Percentiles rank a stretch among this genome's conserved stretches.
Conservation (phyloP, 768 basidiomycete genomes). For the Pleurotus giganteus region DNA sequence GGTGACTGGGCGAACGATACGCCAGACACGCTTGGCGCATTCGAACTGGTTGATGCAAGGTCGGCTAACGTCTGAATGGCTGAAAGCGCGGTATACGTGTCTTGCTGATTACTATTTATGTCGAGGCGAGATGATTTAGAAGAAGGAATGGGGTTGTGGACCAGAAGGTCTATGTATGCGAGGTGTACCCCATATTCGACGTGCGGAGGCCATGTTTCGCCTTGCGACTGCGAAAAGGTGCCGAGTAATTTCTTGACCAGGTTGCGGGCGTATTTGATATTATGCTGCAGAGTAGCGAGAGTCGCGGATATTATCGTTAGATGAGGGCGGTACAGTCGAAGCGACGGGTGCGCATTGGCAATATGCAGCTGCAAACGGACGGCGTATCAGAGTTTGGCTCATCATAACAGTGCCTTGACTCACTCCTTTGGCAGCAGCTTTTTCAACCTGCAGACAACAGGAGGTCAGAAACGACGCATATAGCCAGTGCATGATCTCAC, state of each 20-base stretch:
- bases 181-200: conserved; percentile 55
- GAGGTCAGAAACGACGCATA: not conserved
- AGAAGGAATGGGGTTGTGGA: conserved; percentile 18
- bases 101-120: conserved; percentile 13
- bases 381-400: conserved; percentile 41
- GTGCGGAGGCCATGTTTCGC: conserved; percentile 36
- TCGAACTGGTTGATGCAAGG: conserved; percentile 12
- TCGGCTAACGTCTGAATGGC: conserved; percentile 33
- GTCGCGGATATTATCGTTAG: conserved; percentile 63
- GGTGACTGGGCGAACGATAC: conserved; percentile 16
- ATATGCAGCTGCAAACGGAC: not conserved
- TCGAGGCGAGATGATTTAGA: conserved; percentile 13
- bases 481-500: conserved; percentile 29
- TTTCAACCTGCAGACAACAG: conserved; percentile 44
- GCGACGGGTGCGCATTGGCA: conserved; percentile 52
- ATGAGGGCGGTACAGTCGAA: conserved; percentile 57
- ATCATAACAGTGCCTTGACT: conserved; percentile 23
- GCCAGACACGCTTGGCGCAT: conserved; percentile 8
- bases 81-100: conserved; percentile 20
- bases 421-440: conserved; percentile 68
- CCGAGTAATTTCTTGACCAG: conserved; percentile 53
- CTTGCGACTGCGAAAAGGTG: conserved; percentile 43
- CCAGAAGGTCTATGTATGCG: conserved; percentile 46
- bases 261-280: conserved; percentile 59
- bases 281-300: conserved; percentile 49